phyloP scores from a whole-genome alignment of 768 basidiomycete genomes.

The Exsudoporus frostii region DNA sequence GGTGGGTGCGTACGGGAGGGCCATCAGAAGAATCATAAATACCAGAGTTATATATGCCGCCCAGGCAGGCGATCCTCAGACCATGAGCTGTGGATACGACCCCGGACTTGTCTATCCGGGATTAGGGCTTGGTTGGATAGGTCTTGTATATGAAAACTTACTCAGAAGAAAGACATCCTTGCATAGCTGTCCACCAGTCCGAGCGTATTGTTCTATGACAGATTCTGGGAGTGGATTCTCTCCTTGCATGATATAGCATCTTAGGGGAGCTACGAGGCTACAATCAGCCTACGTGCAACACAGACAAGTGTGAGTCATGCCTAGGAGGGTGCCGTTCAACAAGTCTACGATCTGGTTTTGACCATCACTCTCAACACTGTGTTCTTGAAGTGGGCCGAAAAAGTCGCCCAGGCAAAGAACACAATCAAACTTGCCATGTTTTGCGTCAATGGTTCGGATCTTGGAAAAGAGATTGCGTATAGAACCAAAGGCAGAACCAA shows the following conservation, averaged over 20 bases:
- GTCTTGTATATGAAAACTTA: conserved; percentile 37
- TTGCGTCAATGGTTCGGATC: conserved; percentile 79
- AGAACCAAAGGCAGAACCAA: conserved; percentile 76
- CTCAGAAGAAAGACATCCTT: conserved; percentile 84
- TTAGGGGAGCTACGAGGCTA: conserved; percentile 64
- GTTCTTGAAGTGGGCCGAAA: conserved; percentile 57
- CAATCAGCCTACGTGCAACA: conserved; percentile 7
- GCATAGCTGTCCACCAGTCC: conserved; percentile 76
- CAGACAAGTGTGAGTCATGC: conserved; percentile 34
- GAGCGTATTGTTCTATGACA: conserved; percentile 72
- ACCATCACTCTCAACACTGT: conserved; percentile 26
- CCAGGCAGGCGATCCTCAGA: conserved; percentile 81
- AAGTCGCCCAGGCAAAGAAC: conserved; percentile 83
- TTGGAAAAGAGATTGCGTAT: conserved; percentile 76
- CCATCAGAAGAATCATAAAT: conserved; percentile 58
- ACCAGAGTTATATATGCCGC: conserved; percentile 67
- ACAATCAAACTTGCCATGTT: conserved; percentile 91
- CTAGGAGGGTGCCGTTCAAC: conserved; percentile 64
- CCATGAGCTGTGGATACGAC: conserved; percentile 76
- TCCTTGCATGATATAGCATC: conserved; percentile 93
- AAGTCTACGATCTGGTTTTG: conserved; percentile 58
- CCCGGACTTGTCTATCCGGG: conserved; percentile 70
- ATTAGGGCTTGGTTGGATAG: conserved; percentile 1
- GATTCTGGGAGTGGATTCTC: conserved; percentile 66
- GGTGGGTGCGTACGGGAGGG: conserved; percentile 51